Evolutionary conservation across 148 eudicot genomes (phyloP).

Genomic region (Mesembryanthemum crystallinum): DNA sequence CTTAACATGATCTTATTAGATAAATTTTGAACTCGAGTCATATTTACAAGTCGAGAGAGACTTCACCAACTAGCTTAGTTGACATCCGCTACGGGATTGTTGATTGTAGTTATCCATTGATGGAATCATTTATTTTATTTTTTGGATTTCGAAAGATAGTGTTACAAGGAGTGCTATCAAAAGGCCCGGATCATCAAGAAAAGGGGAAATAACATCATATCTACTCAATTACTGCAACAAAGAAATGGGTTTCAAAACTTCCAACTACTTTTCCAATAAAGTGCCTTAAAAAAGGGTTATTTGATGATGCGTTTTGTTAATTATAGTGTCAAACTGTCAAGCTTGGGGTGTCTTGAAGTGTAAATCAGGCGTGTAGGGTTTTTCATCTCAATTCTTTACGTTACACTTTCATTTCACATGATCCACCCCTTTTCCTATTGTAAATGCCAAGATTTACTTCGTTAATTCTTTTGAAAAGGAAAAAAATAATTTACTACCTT

Average conservation of each 20-base stretch:
- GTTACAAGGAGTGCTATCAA: conserved; percentile 14
- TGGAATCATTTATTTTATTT: too few relatives aligned
- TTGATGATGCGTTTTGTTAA: background rate
- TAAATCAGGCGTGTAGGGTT: background rate
- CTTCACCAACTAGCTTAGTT: too few relatives aligned
- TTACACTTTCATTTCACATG: background rate
- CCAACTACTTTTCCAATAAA: background rate
- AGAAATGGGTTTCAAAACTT: conserved; percentile 2
- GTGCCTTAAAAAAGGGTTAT: background rate
- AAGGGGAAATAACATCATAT: conserved; percentile 4
- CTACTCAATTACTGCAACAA: conserved; percentile 8
- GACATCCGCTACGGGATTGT: too few relatives aligned
- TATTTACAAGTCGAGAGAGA: too few relatives aligned
- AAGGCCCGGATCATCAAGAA: conserved; percentile 1
- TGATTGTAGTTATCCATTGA: too few relatives aligned
- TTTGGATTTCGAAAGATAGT: conserved; percentile 12
- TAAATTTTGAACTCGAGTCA: too few relatives aligned
- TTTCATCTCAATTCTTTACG: background rate
- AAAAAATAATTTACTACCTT: too few relatives aligned
- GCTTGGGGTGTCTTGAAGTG: background rate
- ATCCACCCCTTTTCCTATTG: background rate
- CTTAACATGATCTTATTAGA: too few relatives aligned
- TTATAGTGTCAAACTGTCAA: conserved; percentile 10
- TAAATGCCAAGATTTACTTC: conserved; percentile 14
- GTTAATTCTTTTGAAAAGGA: too few relatives aligned